These are phyloP conservation scores for Ilyonectria mors-panacis DNA, from an alignment of 2,329 filamentous ascomycete genomes.

Conservation along the genomic window DNA sequence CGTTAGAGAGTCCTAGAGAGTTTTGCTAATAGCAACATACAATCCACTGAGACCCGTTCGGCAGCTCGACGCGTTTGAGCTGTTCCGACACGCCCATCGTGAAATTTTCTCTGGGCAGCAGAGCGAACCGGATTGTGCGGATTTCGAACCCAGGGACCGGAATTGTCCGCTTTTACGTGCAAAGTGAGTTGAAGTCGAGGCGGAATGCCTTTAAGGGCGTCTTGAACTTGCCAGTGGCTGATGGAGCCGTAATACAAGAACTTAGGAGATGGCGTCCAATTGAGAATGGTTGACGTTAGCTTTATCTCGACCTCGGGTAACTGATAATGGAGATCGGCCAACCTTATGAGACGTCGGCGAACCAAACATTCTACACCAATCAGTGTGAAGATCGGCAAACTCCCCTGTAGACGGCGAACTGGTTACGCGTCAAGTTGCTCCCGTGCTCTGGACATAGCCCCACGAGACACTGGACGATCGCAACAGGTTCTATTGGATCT, in stretches of 20 bases:
- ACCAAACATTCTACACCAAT: not conserved
- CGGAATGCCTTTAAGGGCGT: conserved; percentile 20
- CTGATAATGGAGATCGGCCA: not conserved
- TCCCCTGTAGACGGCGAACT: conserved; percentile 25
- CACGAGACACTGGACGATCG: not conserved
- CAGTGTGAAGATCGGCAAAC: conserved; percentile 17
- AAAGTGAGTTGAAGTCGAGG: not conserved
- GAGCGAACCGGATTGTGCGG: not conserved
- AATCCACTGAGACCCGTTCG: conserved; percentile 53
- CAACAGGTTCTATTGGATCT: not conserved
- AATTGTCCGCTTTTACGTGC: not conserved
- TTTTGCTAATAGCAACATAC: conserved; percentile 37
- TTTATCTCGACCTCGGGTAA: conserved; percentile 4
- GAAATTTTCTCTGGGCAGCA: not conserved
- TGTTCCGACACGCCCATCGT: conserved; percentile 46
- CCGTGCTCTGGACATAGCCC: too few species aligned
- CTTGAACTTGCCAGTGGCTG: not conserved
- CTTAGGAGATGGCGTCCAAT: not conserved
- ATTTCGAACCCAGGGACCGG: not conserved
- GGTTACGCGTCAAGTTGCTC: not conserved
- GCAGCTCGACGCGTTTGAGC: conserved; percentile 47
- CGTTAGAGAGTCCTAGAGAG: conserved; percentile 19
- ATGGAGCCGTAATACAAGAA: not conserved
- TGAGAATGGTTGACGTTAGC: conserved; percentile 8
- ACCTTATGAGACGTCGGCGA: not conserved